Evolutionary conservation across 2,329 filamentous ascomycete species (phyloP), one percentile per base, ranked within the genome.

Genomic region (Didymella lethalis): DNA sequence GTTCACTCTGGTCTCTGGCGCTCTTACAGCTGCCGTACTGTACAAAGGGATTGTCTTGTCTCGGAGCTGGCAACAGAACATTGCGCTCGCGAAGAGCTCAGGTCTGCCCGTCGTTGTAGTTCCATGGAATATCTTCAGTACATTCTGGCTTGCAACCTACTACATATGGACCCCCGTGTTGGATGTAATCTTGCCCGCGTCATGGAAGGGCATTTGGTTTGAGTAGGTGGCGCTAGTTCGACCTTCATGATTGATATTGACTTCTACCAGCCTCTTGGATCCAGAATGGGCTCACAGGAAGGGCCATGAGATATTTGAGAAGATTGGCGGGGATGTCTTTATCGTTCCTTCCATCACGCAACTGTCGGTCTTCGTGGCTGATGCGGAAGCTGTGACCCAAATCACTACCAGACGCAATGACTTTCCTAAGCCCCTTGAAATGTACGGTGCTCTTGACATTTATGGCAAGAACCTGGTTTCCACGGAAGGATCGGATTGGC

Each of bases 391-490:
- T 18, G 86, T 91, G 54, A 82, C 82, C 56, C 87, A 91, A 71
- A 84, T 94, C 52, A 86, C 86, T 1, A 80, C 83, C 4, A 82
- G 88, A 46, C 83, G 90, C 43, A 89, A 90, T 66, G 85, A 88
- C 60, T 93, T 93, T 69, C 88, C 88, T 44, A 91, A 92, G 77
- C 85, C 87, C 7, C 83, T 85, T 14, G 76, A 84, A 57, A 77
- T 84, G 53, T 91, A 91, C 68, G 75, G 74, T 18, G 79, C 85
- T 14, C 78, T 91, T 29, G 82, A 87, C 46, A 79, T 90, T 23
- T 93, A 89, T 71, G 90, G 91, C 34, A 82, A 86, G 55, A 94
- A 91, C 71, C 83, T 93, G 1, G 77, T 93, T 23, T 86, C 86
- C 0, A 87, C 88, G 2, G 90, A 93, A 74, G 90, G 90, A 1